A percentile compares a stretch with the other conserved stretches of the same genome.
phyloP scores from a whole-genome alignment of 2,329 filamentous ascomycete species.

The Pezicula rhizophila region DNA sequence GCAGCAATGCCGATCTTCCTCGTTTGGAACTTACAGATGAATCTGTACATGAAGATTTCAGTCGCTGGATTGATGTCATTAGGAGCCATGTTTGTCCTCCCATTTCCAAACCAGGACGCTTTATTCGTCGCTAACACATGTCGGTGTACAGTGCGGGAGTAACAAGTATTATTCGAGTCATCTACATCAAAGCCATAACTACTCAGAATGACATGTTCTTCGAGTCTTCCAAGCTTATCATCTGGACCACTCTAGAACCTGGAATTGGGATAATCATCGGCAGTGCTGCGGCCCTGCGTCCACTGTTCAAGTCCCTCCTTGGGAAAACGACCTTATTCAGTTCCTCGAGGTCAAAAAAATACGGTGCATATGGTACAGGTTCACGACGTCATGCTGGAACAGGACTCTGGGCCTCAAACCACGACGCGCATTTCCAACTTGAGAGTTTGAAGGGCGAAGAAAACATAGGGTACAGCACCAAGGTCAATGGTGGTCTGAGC shows the following conservation, averaged over 20 bases:
- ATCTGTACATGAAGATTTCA: constrained; percentile 3
- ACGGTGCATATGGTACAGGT: background rate
- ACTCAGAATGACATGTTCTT: constrained; percentile 3
- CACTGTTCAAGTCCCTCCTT: constrained; percentile 1
- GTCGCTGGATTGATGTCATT: constrained; percentile 2
- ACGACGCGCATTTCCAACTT: constrained; percentile 1
- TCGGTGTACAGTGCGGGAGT: constrained; percentile 1
- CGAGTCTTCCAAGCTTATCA: constrained; percentile 1
- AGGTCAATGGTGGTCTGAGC: no score
- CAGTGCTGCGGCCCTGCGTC: constrained; percentile 1
- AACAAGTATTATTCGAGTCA: constrained; percentile 1
- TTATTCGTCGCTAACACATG: background rate
- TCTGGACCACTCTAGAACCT: constrained; percentile 1
- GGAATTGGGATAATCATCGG: constrained; percentile 6
- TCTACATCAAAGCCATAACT: constrained; percentile 1
- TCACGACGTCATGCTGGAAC: background rate
- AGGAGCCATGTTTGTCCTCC: background rate
- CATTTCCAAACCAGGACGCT: background rate
- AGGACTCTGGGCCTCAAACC: background rate
- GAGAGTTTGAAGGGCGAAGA: constrained; percentile 1
- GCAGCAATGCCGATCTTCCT: constrained; percentile 1
- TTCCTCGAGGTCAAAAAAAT: background rate
- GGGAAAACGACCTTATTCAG: background rate
- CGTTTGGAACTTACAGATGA: constrained; percentile 5
- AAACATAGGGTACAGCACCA: no score